A percentile compares a stretch with the other conserved stretches of the same genome.
Evolutionary conservation across 352 stramenopile species (phyloP).

Genomic region (Pythium sukuiense): DNA sequence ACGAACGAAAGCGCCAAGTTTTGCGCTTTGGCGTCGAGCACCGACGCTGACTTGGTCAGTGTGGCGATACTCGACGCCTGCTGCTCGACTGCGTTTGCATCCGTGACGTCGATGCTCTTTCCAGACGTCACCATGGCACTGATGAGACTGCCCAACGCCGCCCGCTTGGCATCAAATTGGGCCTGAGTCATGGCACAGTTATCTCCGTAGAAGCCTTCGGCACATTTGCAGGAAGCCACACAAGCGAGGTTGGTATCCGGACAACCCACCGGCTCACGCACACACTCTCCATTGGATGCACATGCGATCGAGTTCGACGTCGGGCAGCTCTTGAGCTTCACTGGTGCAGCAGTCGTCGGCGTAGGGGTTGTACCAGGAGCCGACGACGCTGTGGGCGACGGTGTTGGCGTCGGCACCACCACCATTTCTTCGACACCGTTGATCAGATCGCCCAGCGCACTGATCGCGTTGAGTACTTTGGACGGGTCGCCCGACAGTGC

Average conservation of each 20-base stretch:
- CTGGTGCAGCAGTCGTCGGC: conserved; percentile 15
- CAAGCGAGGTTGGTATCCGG: conserved; percentile 53
- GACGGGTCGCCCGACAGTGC: conserved; percentile 55
- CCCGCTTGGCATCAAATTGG: conserved; percentile 53
- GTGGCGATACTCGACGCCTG: conserved; percentile 61
- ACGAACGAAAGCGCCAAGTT: conserved; percentile 52
- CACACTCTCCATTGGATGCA: conserved; percentile 46
- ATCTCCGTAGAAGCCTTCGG: conserved; percentile 49
- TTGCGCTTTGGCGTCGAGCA: conserved; percentile 52
- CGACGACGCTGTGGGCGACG: conserved; percentile 23
- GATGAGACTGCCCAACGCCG: conserved; percentile 49
- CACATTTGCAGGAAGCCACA: conserved; percentile 49
- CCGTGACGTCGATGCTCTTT: conserved; percentile 47
- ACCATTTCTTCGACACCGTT: conserved; percentile 42
- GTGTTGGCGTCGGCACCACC: conserved; percentile 20
- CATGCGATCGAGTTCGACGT: conserved; percentile 43
- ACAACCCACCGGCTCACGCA: conserved; percentile 42
- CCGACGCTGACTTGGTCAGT: conserved; percentile 60
- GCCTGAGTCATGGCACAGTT: conserved; percentile 57
- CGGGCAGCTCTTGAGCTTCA: conserved; percentile 52
- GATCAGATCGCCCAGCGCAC: conserved; percentile 60
- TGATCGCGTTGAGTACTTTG: conserved; percentile 64
- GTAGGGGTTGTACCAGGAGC: conserved; percentile 23
- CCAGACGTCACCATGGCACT: conserved; percentile 55
- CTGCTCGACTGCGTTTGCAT: conserved; percentile 58